Percentiles rank a stretch among this genome's conserved stretches.
Evolutionary conservation across 345 rosid genomes (phyloP).

Genomic region (Corymbia maculata): DNA sequence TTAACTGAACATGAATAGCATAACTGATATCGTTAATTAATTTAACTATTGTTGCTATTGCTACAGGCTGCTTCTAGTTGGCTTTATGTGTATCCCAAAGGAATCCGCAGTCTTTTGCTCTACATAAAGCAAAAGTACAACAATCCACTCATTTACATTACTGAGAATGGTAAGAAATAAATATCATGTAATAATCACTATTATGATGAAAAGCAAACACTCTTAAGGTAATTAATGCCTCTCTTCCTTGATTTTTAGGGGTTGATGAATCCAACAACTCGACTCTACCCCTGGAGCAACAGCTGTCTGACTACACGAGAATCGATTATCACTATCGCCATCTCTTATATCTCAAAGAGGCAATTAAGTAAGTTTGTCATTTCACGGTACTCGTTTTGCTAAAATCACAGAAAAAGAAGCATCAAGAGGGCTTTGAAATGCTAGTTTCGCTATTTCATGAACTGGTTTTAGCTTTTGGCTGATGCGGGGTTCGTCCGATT

Average conservation of each 20-base stretch:
- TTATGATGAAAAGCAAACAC: background rate
- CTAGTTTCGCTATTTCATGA: background rate
- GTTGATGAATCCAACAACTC: slow-evolving; percentile 15
- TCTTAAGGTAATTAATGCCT: background rate
- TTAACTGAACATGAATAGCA: background rate
- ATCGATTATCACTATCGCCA: slow-evolving; percentile 16
- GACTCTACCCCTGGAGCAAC: slow-evolving; percentile 8
- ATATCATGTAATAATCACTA: background rate
- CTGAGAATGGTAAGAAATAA: background rate
- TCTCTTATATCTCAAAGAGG: slow-evolving; percentile 11
- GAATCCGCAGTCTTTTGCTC: background rate
- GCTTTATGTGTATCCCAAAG: background rate
- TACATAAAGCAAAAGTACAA: background rate
- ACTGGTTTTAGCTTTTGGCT: background rate
- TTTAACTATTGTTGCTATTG: background rate
- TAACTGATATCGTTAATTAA: background rate
- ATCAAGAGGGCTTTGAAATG: background rate
- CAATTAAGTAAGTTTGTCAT: slow-evolving; percentile 17
- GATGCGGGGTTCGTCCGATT: background rate
- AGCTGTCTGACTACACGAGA: slow-evolving; percentile 13
- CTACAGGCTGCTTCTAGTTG: background rate
- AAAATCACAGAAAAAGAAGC: background rate
- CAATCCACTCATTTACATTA: background rate
- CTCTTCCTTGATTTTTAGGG: slow-evolving; percentile 2
- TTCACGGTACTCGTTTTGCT: too few species aligned